Percentiles rank a stretch among this genome's conserved stretches.
Conservation (phyloP, 306 rosid genomes). For the Ammopiptanthus mongolicus region DNA sequence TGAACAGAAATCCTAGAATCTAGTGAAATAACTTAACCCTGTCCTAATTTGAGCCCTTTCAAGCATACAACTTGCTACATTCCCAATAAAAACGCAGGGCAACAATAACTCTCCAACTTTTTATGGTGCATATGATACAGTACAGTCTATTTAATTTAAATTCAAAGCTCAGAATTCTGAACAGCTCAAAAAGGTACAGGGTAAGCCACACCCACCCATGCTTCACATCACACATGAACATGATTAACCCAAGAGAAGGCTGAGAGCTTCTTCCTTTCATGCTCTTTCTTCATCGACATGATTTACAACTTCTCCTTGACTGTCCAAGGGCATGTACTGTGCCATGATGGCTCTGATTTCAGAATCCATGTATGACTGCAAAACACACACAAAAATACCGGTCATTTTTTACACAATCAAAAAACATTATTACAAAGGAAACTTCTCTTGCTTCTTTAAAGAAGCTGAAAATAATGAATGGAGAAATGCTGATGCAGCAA, state of each 20-base stretch:
- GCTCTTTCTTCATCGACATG: slow-evolving; percentile 58
- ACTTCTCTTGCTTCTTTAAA: not conserved
- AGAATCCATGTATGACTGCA: slow-evolving; percentile 98
- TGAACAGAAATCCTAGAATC: slow-evolving; percentile 29
- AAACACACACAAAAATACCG: slow-evolving; percentile 12
- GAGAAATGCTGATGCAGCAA: not conserved
- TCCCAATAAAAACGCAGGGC: slow-evolving; percentile 33
- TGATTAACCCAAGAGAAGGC: not conserved
- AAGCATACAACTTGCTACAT: slow-evolving; percentile 30
- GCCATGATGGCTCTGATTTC: slow-evolving; percentile 99
- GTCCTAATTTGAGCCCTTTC: slow-evolving; percentile 20
- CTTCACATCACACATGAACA: slow-evolving; percentile 6
- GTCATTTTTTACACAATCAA: not conserved
- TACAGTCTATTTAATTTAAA: slow-evolving; percentile 33
- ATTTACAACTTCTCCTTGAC: slow-evolving; percentile 79
- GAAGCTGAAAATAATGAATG: not conserved
- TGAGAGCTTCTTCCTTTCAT: slow-evolving; percentile 24
- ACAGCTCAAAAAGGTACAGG: slow-evolving; percentile 26
- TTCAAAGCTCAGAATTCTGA: slow-evolving; percentile 42
- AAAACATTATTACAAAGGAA: not conserved
- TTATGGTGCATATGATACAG: slow-evolving; percentile 44
- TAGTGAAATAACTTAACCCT: slow-evolving; percentile 17
- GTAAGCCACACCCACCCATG: slow-evolving; percentile 34
- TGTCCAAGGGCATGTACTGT: slow-evolving; percentile 98
- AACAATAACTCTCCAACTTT: slow-evolving; percentile 23